phyloP scores from a whole-genome alignment of 2,329 filamentous ascomycete genomes.

The Drechslera avenae region DNA sequence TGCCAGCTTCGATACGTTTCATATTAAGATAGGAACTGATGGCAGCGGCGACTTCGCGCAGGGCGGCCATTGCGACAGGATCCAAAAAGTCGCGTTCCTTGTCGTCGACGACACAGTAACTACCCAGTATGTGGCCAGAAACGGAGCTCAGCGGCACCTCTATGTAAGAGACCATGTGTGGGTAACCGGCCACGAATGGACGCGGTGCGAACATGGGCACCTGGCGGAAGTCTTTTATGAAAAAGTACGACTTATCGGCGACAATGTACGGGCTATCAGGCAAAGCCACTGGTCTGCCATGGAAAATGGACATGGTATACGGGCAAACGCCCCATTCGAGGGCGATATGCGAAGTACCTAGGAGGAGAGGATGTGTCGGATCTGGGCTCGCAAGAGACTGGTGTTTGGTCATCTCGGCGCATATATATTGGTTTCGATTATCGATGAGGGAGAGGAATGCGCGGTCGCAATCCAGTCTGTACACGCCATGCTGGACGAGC shows the following conservation, averaged over 20 bases:
- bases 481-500: constrained; percentile 17
- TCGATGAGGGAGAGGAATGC: constrained; percentile 22
- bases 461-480: constrained; percentile 16
- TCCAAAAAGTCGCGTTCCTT: constrained; percentile 10
- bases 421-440: constrained; percentile 15
- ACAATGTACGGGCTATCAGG: constrained; percentile 7
- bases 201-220: constrained; percentile 11
- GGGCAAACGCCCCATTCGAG: constrained; percentile 21
- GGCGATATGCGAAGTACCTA: constrained; percentile 10
- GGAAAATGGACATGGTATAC: constrained; percentile 16
- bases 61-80: constrained; percentile 5
- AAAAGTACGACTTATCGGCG: constrained; percentile 11
- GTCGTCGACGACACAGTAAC: constrained; percentile 17
- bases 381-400: constrained; percentile 8
- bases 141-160: constrained; percentile 14
- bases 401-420: constrained; percentile 18
- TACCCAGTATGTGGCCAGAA: constrained; percentile 15
- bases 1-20: constrained; percentile 11
- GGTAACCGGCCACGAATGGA: constrained; percentile 12
- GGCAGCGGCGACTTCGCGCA: constrained; percentile 11
- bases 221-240: constrained; percentile 12
- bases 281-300: constrained; percentile 3
- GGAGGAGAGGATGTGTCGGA: constrained; percentile 6
- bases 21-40: constrained; percentile 15
- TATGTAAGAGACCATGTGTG: constrained; percentile 15